Evolutionary conservation across 2,329 filamentous ascomycete species (phyloP).

Genomic region (Xylariales sp.): DNA sequence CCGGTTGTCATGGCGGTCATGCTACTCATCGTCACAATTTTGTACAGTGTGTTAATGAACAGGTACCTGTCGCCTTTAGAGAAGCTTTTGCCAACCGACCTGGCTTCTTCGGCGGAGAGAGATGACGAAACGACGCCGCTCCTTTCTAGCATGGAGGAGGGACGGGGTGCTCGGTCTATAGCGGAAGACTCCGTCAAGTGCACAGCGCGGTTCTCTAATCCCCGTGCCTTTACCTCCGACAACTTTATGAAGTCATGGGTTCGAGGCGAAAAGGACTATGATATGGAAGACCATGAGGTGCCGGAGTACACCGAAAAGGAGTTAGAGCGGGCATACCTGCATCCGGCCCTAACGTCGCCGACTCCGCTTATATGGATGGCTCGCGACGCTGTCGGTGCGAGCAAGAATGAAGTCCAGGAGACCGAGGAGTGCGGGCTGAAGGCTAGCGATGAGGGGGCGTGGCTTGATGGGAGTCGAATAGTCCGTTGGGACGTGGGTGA

Average conservation of each 20-base stretch:
- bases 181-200: conserved; percentile 42
- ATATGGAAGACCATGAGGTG: conserved; percentile 36
- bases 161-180: conserved; percentile 37
- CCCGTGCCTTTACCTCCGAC: conserved; percentile 45
- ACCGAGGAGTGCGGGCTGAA: conserved; percentile 69
- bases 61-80: conserved; percentile 49
- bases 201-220: conserved; percentile 46
- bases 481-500: conserved; percentile 43
- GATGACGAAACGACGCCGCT: conserved; percentile 45
- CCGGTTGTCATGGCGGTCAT: conserved; percentile 72
- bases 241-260: conserved; percentile 46
- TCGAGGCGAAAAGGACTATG: conserved; percentile 38
- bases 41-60: conserved; percentile 66
- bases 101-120: conserved; percentile 34
- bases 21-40: conserved; percentile 68
- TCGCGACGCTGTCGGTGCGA: conserved; percentile 69
- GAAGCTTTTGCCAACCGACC: conserved; percentile 45
- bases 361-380: conserved; percentile 75
- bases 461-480: conserved; percentile 66
- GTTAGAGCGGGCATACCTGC: conserved; percentile 46
- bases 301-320: conserved; percentile 47
- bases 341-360: conserved; percentile 52
- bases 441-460: conserved; percentile 71
- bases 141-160: conserved; percentile 46
- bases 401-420: conserved; percentile 69